These are phyloP conservation scores for Punctularia strigosozonata DNA, from an alignment of 768 basidiomycete genomes.

Conservation along the genomic window DNA sequence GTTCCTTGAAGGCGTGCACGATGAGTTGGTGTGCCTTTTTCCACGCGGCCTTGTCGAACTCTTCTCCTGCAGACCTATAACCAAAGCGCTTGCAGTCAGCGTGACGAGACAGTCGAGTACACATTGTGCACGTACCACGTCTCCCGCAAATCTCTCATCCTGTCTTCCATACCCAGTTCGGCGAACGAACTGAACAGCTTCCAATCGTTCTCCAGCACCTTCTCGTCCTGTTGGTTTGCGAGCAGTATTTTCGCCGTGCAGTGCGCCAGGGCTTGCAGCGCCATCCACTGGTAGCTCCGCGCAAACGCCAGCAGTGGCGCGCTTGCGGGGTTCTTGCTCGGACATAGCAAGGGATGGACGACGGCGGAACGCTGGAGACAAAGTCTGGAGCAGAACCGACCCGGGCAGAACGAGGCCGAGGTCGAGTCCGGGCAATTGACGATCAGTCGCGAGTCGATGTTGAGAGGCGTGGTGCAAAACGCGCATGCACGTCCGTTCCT, in stretches of 20 bases:
- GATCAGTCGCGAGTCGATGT: constrained; percentile 28
- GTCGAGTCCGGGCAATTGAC: constrained; percentile 41
- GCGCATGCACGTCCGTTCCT: constrained; percentile 47
- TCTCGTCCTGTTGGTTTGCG: constrained; percentile 34
- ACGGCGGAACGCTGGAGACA: constrained; percentile 56
- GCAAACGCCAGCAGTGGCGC: constrained; percentile 49
- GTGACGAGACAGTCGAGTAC: too few species aligned
- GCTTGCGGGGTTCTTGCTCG: constrained; percentile 61
- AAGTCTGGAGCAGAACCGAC: constrained; percentile 70
- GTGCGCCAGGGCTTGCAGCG: constrained; percentile 59
- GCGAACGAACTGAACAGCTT: constrained; percentile 51
- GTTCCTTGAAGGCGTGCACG: constrained; percentile 51
- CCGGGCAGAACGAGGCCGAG: constrained; percentile 35
- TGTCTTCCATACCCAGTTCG: constrained; percentile 65
- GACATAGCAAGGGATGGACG: constrained; percentile 63
- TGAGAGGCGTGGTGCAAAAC: constrained; percentile 61
- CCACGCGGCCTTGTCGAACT: constrained; percentile 61
- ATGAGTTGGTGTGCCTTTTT: constrained; percentile 48
- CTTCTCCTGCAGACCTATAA: constrained; percentile 18
- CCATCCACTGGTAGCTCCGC: constrained; percentile 57
- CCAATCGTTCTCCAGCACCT: constrained; percentile 36
- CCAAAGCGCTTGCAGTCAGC: neutral
- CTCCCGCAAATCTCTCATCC: constrained; percentile 29
- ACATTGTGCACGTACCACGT: constrained; percentile 7
- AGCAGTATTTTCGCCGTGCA: constrained; percentile 54